A percentile compares a stretch with the other conserved stretches of the same genome.
Evolutionary conservation across 1,284 basidiomycete genomes (phyloP).

Genomic region (Bjerkandera adusta): DNA sequence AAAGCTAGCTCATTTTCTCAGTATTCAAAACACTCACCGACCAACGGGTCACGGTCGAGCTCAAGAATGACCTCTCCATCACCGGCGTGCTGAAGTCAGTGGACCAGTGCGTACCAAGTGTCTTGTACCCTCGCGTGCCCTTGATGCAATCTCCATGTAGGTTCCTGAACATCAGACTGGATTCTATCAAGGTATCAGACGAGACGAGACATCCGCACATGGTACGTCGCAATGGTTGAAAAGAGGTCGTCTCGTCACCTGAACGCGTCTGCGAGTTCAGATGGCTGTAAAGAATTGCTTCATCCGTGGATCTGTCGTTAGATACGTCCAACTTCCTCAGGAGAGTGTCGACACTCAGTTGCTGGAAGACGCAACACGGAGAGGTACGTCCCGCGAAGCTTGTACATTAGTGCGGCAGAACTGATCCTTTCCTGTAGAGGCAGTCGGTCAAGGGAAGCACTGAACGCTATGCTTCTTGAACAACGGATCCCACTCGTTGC

Average conservation of each 20-base stretch:
- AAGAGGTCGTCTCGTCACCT: not conserved
- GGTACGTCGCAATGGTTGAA: conserved; percentile 50
- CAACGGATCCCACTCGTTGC: no score
- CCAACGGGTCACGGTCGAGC: conserved; percentile 95
- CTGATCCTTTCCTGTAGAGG: conserved; percentile 16
- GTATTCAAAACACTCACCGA: conserved; percentile 99
- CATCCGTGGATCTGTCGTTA: conserved; percentile 96
- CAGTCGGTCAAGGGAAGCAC: conserved; percentile 23
- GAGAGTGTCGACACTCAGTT: conserved; percentile 95
- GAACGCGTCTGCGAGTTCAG: conserved; percentile 40
- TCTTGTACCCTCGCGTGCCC: not conserved
- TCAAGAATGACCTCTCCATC: conserved; percentile 99
- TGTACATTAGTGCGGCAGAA: not conserved
- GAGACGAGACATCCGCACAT: conserved; percentile 96
- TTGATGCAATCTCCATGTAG: conserved; percentile 39
- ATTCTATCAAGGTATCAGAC: conserved; percentile 92
- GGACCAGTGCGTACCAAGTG: conserved; percentile 76
- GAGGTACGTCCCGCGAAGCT: conserved; percentile 59
- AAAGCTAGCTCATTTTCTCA: conserved; percentile 88
- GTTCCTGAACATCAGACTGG: conserved; percentile 96
- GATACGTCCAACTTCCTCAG: conserved; percentile 93
- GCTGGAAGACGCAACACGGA: conserved; percentile 94
- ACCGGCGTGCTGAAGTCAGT: conserved; percentile 96
- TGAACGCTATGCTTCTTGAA: conserved; percentile 5
- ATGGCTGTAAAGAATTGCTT: conserved; percentile 99